Conservation (phyloP, 2,329 filamentous ascomycete genomes). For the Penicillium carneum region DNA sequence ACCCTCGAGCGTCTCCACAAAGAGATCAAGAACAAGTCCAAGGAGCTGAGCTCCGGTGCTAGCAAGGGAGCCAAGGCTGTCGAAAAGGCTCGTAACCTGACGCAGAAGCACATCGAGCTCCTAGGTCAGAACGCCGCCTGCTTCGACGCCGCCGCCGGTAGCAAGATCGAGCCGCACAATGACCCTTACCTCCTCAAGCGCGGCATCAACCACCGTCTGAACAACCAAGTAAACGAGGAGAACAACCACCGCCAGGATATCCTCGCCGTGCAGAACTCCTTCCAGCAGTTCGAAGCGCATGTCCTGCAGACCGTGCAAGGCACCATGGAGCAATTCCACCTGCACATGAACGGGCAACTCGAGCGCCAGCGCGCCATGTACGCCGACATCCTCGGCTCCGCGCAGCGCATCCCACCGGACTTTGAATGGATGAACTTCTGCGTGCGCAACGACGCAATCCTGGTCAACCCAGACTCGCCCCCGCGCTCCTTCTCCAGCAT, state of each 20-base stretch:
- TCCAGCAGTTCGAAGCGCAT: conserved; percentile 85
- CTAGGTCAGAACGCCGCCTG: conserved; percentile 83
- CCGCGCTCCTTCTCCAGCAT: conserved; percentile 77
- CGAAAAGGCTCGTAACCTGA: conserved; percentile 82
- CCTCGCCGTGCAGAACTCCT: conserved; percentile 87
- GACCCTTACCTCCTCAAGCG: conserved; percentile 90
- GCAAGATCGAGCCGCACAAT: conserved; percentile 72
- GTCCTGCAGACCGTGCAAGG: conserved; percentile 82
- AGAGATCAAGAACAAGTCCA: conserved; percentile 95
- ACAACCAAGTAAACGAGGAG: conserved; percentile 91
- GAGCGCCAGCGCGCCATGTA: conserved; percentile 84
- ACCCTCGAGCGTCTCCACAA: conserved; percentile 89
- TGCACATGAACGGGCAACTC: conserved; percentile 78
- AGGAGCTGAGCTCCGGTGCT: conserved; percentile 82
- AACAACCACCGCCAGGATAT: conserved; percentile 95
- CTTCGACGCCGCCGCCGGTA: conserved; percentile 74
- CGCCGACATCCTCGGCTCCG: conserved; percentile 77
- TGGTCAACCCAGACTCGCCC: conserved; percentile 79
- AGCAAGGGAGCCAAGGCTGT: conserved; percentile 88
- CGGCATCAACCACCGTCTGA: conserved; percentile 80
- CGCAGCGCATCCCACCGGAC: conserved; percentile 79
- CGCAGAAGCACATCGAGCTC: conserved; percentile 95
- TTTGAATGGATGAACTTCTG: conserved; percentile 93
- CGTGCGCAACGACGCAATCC: conserved; percentile 70
- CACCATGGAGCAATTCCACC: conserved; percentile 81